phyloP scores from a whole-genome alignment of 1,284 basidiomycete genomes.

The Xerocomus nothofagi region DNA sequence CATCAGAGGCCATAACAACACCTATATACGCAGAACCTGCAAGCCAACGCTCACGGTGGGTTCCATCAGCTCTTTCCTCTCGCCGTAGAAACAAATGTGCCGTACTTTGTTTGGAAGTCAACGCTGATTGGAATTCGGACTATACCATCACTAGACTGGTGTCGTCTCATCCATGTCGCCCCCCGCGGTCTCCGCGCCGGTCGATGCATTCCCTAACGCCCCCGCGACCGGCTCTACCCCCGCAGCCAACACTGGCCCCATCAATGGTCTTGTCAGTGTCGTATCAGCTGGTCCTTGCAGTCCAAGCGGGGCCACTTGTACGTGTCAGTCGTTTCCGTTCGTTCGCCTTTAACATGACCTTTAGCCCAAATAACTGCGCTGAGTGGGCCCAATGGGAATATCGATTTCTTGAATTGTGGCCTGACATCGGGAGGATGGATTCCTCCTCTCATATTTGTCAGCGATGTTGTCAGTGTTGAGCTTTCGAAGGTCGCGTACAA shows the following conservation, averaged over 20 bases:
- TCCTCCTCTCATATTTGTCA: constrained; percentile 56
- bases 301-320: constrained; percentile 46
- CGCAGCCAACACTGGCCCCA: background rate
- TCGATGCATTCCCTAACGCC: background rate
- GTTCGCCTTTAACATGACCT: background rate
- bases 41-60: constrained; percentile 3
- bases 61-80: background rate
- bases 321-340: constrained; percentile 13
- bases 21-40: constrained; percentile 2
- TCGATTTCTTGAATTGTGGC: constrained; percentile 82
- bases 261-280: constrained; percentile 16
- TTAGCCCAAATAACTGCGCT: constrained; percentile 49
- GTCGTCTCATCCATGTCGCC: background rate
- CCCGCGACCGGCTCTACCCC: background rate
- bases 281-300: constrained; percentile 22
- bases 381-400: constrained; percentile 70
- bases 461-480: constrained; percentile 53
- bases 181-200: background rate
- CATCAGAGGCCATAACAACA: background rate
- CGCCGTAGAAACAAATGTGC: background rate
- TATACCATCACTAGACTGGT: background rate
- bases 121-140: background rate
- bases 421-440: constrained; percentile 60
- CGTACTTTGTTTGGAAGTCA: background rate
- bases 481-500: constrained; percentile 52